Percentiles rank a stretch among this genome's conserved stretches.
These are phyloP conservation scores for Arctium minus DNA, from an alignment of 129 eudicot genomes.

Conservation along the genomic window DNA sequence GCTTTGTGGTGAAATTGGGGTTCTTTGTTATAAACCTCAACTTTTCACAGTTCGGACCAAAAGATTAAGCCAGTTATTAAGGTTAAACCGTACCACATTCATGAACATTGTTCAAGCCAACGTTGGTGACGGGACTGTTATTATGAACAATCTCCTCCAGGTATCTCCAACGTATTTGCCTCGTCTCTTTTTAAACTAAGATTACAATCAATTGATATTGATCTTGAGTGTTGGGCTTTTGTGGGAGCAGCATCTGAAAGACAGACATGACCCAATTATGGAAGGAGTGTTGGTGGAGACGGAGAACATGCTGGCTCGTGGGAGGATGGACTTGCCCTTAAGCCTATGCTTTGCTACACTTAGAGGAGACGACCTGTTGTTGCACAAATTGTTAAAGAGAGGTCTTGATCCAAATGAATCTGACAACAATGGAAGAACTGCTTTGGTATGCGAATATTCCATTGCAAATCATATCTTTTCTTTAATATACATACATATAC, in stretches of 20 bases:
- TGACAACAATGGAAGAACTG: constrained; percentile 77
- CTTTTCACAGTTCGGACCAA: constrained; percentile 69
- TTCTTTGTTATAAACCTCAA: constrained; percentile 77
- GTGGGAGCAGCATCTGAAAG: constrained; percentile 58
- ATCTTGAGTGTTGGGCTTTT: background rate
- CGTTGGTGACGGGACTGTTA: constrained; percentile 71
- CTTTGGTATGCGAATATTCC: constrained; percentile 46
- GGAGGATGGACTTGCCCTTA: constrained; percentile 87
- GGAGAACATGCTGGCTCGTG: constrained; percentile 69
- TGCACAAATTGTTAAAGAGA: constrained; percentile 69
- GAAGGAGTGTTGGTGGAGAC: constrained; percentile 49
- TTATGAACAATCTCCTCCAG: constrained; percentile 78
- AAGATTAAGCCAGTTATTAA: constrained; percentile 64
- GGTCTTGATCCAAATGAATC: constrained; percentile 94
- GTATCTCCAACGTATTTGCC: constrained; percentile 23
- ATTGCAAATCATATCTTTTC: background rate
- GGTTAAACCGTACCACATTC: constrained; percentile 67
- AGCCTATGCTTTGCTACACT: constrained; percentile 84
- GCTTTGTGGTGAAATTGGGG: constrained; percentile 73
- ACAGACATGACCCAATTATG: constrained; percentile 51
- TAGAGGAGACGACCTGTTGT: constrained; percentile 66
- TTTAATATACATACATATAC: background rate
- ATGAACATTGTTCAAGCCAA: constrained; percentile 60
- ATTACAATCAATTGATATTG: background rate
- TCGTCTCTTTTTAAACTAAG: background rate